phyloP scores from a whole-genome alignment of 306 rosid genomes.

The Purshia tridentata region DNA sequence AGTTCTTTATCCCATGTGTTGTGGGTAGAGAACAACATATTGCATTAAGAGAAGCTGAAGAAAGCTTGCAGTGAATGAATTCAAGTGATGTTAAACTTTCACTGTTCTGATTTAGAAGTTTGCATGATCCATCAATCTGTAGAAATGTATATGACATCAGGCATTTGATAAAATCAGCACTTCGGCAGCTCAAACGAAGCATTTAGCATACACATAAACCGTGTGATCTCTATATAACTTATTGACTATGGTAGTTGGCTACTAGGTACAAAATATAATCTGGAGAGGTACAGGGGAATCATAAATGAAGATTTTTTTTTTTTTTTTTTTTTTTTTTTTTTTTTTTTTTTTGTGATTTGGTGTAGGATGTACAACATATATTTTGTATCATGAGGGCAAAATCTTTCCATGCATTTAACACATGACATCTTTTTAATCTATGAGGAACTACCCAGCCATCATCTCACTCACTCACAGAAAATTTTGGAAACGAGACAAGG shows the following conservation, averaged over 20 bases:
- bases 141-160: slow-evolving; percentile 22
- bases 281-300: slow-evolving; percentile 18
- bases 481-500: background rate
- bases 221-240: background rate
- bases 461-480: background rate
- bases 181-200: slow-evolving; percentile 16
- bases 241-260: background rate
- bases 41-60: slow-evolving; percentile 46
- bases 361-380: slow-evolving; percentile 13
- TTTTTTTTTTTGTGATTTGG: slow-evolving; percentile 5
- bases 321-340: slow-evolving; percentile 14
- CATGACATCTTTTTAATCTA: background rate
- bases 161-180: slow-evolving; percentile 36
- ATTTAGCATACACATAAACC: slow-evolving; percentile 21
- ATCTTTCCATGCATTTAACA: background rate
- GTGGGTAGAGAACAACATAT: slow-evolving; percentile 54
- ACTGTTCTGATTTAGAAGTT: slow-evolving; percentile 65
- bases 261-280: background rate
- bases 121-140: slow-evolving; percentile 77
- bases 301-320: slow-evolving; percentile 20
- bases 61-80: slow-evolving; percentile 68
- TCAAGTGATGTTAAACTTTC: slow-evolving; percentile 75
- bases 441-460: background rate
- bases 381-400: background rate
- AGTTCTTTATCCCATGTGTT: slow-evolving; percentile 60